Conservation (phyloP, 345 rosid species). For the Camelina sativa region DNA sequence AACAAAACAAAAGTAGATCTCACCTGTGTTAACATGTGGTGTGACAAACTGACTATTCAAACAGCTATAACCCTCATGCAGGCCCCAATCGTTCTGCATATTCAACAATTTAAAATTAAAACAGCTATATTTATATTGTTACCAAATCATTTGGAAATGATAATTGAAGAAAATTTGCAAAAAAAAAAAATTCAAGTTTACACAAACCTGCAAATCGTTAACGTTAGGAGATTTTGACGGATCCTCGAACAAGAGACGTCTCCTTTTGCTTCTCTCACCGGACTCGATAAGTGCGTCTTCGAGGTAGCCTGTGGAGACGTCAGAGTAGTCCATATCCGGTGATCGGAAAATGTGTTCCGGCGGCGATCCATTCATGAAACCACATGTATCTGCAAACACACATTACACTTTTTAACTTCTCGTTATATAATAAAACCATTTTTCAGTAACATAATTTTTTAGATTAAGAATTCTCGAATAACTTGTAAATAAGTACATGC, state of each 20-base stretch:
- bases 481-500: constrained; percentile 5
- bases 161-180: constrained; percentile 2
- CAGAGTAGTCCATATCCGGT: constrained; percentile 49
- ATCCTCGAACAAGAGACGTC: constrained; percentile 58
- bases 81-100: constrained; percentile 64
- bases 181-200: neutral
- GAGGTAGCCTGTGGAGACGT: constrained; percentile 84
- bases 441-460: neutral
- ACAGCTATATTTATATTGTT: neutral
- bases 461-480: neutral
- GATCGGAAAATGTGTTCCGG: constrained; percentile 43
- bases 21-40: constrained; percentile 49
- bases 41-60: constrained; percentile 44
- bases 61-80: constrained; percentile 62
- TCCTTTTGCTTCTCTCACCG: constrained; percentile 67
- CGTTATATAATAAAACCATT: neutral
- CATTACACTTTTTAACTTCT: constrained; percentile 4
- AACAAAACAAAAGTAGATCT: constrained; percentile 12
- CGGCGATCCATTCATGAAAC: constrained; percentile 53
- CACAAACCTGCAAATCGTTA: constrained; percentile 34
- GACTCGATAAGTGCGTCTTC: constrained; percentile 82
- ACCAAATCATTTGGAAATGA: constrained; percentile 35
- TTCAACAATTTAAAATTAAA: constrained; percentile 9
- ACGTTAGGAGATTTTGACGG: constrained; percentile 14
- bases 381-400: constrained; percentile 39